Evolutionary conservation across 108 stramenopile species (phyloP), one percentile per base, ranked within the genome.

Genomic region (Skeletonema costatum): DNA sequence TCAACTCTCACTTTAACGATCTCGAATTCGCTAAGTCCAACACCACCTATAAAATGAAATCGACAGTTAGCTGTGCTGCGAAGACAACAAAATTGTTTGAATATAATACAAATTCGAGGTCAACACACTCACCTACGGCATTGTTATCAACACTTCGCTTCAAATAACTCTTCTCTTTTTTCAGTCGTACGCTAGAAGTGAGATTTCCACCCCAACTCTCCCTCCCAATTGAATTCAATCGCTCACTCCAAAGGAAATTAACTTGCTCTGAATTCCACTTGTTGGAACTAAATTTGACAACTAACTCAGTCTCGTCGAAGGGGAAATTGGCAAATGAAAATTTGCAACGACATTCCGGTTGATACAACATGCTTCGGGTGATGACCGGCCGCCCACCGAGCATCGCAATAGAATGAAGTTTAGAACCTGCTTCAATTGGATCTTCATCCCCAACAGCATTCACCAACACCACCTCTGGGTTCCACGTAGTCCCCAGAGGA

Each of bases 181-280:
- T n/a, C 30, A 51, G 1, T 2, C n/a, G 17, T 4, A 5, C 0
- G 10, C 53, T 56, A 21, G 53, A 29, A 56, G 53, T 29, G 21
- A 56, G 3, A 56, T 25, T 25, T 21, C 17, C 17, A 12, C 39
- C 39, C 39, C 39, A 9, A 44, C 9, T 7, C 5, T 56, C 53
- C 53, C 53, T 56, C 21, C 53, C 53, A 41, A 32, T 58, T 44
- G 56, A 41, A 6, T 66, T 38, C 21, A 74, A 38, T 19, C 79
- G 67, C 17, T 80, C 60, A 53, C 72, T 68, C 79, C 79, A 80
- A 14, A 73, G 44, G 48, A 80, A 80, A 16, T 29, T 50, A 39
- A 80, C 71, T 30, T 80, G 73, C 16, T 80, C 79, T 17, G 79
- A 63, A 41, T 44, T 80, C 79, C 79, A 80, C 56, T 80, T 74